These are phyloP conservation scores for Kappamyces sp. DNA, from an alignment of 192 early-diverging fungal species.

Conservation along the genomic window DNA sequence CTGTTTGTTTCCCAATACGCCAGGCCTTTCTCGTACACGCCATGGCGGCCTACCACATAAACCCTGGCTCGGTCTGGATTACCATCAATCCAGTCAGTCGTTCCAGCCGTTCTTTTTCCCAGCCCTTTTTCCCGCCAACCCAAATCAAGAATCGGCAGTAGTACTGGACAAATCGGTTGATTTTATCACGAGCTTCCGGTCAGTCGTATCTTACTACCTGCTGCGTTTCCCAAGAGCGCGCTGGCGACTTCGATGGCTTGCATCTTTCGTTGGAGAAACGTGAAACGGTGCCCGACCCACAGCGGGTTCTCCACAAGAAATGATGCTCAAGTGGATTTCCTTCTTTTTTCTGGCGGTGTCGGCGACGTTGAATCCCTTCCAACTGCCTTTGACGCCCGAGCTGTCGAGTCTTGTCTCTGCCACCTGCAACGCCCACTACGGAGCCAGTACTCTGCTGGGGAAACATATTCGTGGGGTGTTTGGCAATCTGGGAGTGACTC, in stretches of 20 bases:
- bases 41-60: not conserved
- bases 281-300: too few species aligned
- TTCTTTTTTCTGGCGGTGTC: too few species aligned
- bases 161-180: conserved; percentile 81
- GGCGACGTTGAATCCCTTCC: too few species aligned
- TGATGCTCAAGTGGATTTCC: too few species aligned
- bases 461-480: too few species aligned
- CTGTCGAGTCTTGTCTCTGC: too few species aligned
- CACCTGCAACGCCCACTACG: too few species aligned
- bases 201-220: not conserved
- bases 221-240: conserved; percentile 10
- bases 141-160: conserved; percentile 74
- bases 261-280: not conserved
- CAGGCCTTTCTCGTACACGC: conserved; percentile 22
- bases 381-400: too few species aligned
- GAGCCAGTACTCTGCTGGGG: too few species aligned
- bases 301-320: too few species aligned
- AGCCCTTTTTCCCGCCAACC: conserved; percentile 33
- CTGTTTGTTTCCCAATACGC: conserved; percentile 64
- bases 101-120: conserved; percentile 48
- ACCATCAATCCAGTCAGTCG: conserved; percentile 58
- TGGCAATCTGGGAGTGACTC: too few species aligned
- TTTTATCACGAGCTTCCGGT: conserved; percentile 26
- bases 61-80: conserved; percentile 2
- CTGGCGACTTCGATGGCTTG: not conserved